phyloP scores from a whole-genome alignment of 257 asterid species.

The Mitragyna speciosa region DNA sequence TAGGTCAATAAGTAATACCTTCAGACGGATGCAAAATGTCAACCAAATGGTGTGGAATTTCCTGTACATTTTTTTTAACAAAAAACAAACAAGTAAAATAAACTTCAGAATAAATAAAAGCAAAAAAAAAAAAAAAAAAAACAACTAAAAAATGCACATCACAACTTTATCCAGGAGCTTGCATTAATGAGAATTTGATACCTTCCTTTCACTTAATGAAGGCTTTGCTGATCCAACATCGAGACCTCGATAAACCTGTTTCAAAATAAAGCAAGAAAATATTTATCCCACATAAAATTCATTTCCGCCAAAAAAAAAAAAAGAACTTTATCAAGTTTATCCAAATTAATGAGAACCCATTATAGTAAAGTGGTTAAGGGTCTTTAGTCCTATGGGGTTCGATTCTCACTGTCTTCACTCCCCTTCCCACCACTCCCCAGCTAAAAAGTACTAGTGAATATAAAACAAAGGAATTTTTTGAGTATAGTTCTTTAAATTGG shows the following conservation, averaged over 20 bases:
- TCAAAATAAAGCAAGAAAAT: background rate
- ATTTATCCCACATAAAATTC: background rate
- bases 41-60: slow-evolving; percentile 87
- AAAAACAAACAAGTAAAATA: background rate
- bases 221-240: slow-evolving; percentile 97
- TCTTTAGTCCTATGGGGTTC: no score
- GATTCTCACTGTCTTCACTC: no score
- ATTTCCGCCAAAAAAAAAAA: background rate
- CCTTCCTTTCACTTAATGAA: slow-evolving; percentile 68
- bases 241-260: slow-evolving; percentile 86
- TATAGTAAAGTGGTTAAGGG: no score
- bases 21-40: slow-evolving; percentile 94
- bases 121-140: background rate
- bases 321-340: background rate
- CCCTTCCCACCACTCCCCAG: background rate
- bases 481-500: background rate
- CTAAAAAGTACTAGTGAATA: background rate
- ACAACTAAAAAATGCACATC: background rate
- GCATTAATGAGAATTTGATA: slow-evolving; percentile 16
- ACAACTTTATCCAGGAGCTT: background rate
- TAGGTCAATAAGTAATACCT: slow-evolving; percentile 52
- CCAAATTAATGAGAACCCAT: background rate
- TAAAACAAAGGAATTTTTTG: background rate
- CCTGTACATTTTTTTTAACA: slow-evolving; percentile 51
- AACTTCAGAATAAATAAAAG: background rate